Evolutionary conservation across 805 yeast genomes (phyloP), one percentile per base, ranked within the genome.

Genomic region (Wickerhamiella nectarea): DNA sequence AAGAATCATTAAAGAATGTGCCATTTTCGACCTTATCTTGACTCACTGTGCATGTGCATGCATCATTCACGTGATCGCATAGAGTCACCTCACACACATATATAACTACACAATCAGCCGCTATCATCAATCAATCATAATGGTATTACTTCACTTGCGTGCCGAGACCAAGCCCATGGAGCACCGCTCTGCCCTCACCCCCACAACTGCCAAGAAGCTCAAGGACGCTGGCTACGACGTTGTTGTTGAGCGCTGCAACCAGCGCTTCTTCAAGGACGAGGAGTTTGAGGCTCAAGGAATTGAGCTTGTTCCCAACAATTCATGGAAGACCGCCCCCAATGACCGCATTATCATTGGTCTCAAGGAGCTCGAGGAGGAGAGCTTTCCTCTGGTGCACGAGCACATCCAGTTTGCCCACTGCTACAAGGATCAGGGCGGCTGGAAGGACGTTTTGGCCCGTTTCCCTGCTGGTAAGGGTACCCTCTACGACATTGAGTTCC

Each of bases 351-450:
- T 91, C 52, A 70, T 83, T 54, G 99, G 98, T 0, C 76, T 91
- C 67, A 91, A 91, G 66, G 99, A 91, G 64, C 71, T 91, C 58
- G 95, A 95, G 33, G 96, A 87, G 65, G 77, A 76, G 50, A 81
- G 78, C 48, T 91, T 89, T 75, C 98, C 98, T 17, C 73, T 91
- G 49, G 73, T 81, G 41, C 97, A 91, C 62, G 94, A 87, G 63
- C 99, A 91, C 65, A 84, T 91, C 52, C 97, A 91, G 67, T 91
- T 91, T 66, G 98, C 99, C 36, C 99, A 91, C 65, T 91, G 98
- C 68, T 91, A 91, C 68, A 91, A 91, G 69, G 75, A 89, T 66
- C 99, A 91, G 68, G 94, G 68, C 50, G 99, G 99, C 41, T 91
- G 99, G 99, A 67, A 84, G 62, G 83, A 85, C 47, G 97, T 91